A percentile compares a stretch with the other conserved stretches of the same genome.
These are phyloP conservation scores for Apocynum venetum DNA, from an alignment of 257 asterid species.

Conservation along the genomic window DNA sequence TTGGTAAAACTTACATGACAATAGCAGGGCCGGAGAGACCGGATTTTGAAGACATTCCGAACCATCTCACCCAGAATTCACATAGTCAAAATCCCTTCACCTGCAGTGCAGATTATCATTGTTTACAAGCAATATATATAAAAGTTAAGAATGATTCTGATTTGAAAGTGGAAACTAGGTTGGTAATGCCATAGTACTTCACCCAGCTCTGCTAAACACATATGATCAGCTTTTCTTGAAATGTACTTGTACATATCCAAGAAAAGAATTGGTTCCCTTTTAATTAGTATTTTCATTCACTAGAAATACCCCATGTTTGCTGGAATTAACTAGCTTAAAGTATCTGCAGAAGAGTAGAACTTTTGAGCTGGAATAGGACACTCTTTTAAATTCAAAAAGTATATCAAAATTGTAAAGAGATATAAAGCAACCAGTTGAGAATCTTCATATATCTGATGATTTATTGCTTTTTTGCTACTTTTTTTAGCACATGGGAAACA, in stretches of 20 bases:
- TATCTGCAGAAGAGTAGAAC: background rate
- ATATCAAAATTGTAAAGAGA: background rate
- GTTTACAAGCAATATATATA: background rate
- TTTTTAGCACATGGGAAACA: background rate
- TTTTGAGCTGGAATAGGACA: background rate
- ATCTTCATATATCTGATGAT: background rate
- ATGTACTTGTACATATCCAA: too few relatives aligned
- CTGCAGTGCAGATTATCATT: background rate
- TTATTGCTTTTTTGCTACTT: background rate
- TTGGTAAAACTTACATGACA: constrained; percentile 30
- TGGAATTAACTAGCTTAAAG: background rate
- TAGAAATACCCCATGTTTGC: background rate
- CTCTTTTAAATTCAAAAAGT: background rate
- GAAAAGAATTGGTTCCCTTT: background rate
- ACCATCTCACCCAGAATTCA: constrained; percentile 33
- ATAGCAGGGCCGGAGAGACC: constrained; percentile 16
- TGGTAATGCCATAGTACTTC: background rate
- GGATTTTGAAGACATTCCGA: constrained; percentile 43
- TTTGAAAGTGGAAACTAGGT: background rate
- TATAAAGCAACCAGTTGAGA: background rate
- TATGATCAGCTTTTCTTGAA: background rate
- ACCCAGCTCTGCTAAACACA: background rate
- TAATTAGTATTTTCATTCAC: too few relatives aligned
- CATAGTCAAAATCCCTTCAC: constrained; percentile 9
- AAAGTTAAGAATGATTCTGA: background rate